Conservation (phyloP, 345 rosid species). For the Excoecaria agallocha region DNA sequence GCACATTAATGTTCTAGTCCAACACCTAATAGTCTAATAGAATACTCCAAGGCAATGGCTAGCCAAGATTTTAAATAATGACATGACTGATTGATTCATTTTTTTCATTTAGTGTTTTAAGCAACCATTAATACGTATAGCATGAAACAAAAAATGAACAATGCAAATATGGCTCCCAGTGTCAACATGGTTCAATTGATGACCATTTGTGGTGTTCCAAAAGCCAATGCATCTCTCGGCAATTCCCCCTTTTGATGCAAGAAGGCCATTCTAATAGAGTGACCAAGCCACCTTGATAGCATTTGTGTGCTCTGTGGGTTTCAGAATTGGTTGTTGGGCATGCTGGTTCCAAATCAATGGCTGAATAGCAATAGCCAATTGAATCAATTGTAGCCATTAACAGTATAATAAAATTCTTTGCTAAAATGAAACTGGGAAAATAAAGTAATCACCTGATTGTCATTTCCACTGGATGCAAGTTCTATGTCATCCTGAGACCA, state of each 20-base stretch:
- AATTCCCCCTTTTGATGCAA: conserved; percentile 98
- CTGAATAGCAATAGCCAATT: conserved; percentile 40
- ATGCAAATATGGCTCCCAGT: conserved; percentile 80
- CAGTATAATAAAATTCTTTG: not conserved
- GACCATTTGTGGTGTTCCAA: conserved; percentile 91
- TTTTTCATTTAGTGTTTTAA: not conserved
- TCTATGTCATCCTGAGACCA: conserved; percentile 98
- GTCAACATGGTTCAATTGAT: conserved; percentile 78
- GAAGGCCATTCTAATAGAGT: conserved; percentile 88
- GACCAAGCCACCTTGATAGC: conserved; percentile 99
- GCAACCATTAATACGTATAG: too few relatives aligned
- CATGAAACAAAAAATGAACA: not conserved
- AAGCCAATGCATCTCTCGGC: conserved; percentile 94
- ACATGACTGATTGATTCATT: not conserved
- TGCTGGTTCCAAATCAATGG: conserved; percentile 95
- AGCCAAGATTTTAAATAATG: not conserved
- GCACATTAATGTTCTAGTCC: too few relatives aligned
- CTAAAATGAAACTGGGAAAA: not conserved
- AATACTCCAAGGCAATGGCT: too few relatives aligned
- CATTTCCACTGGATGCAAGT: conserved; percentile 98
- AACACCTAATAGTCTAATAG: not conserved
- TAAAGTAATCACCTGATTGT: conserved; percentile 65
- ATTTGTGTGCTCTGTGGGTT: conserved; percentile 89
- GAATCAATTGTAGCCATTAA: too few relatives aligned
- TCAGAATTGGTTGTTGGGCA: conserved; percentile 72